Evolutionary conservation across 2,329 filamentous ascomycete genomes (phyloP), one percentile per base, ranked within the genome.

Genomic region (Nothophoma quercina): DNA sequence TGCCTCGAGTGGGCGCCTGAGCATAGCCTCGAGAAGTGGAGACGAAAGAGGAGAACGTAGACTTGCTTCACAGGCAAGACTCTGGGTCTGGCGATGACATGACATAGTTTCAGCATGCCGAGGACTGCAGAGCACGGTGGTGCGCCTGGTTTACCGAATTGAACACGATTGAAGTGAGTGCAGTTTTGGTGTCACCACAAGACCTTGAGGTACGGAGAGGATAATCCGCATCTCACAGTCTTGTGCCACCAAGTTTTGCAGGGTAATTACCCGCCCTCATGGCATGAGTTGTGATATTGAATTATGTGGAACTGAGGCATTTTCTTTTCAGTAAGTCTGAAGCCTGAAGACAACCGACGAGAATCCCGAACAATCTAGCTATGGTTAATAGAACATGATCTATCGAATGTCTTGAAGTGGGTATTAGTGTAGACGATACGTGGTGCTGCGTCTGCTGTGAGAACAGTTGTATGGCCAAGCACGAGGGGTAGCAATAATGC

Each of bases 41-140:
- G 19, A 36, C 30, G 12, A 15, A 16, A 29, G 29, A 29, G 16
- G 32, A 32, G 21, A n/a, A n/a, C 15, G 33, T 42, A 23, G 25
- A 33, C 38, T 29, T 34, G 50, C 33, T 40, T 39, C 43, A 34
- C 43, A 33, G 22, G 10, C 16, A 33, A 44, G 33, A 22, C 12
- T 23, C 22, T 34, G 21, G 25, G 12, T 21, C 18, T 25, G 3
- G 38, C 5, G 16, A 10, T 43, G 21, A 35, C 18, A 7, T 21
- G 19, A 13, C 35, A 26, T 13, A 21, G 39, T 21, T 38, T 42
- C 50, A 43, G 50, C 36, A 42, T 47, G 21, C 50, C 36, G 42
- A 52, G 23, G 39, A 5, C 7, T 7, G 12, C 26, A 36, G 21
- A n/a, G 16, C 7, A 23, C 15, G 6, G 22, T 5, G 15, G 35